Base-by-base conservation (phyloP, 257 asterid genomes). In the Orobanche coerulescens region DNA sequence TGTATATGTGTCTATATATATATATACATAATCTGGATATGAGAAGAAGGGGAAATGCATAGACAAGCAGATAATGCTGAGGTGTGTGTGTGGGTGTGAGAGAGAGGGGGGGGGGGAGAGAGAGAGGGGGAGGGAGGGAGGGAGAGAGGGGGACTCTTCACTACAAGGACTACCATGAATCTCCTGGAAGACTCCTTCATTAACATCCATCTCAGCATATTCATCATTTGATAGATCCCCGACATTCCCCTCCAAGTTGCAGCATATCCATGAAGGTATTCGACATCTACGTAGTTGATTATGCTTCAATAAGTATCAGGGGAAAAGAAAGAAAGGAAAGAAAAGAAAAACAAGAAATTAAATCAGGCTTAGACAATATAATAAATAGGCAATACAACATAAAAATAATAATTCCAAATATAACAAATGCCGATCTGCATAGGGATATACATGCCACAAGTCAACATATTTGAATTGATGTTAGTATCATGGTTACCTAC, bases 141-240 rank as follows among this genome's bases (percentile, higher is more conserved):
- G n/a, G n/a, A n/a, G n/a, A n/a, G n/a, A 72, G 23, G 64, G 3
- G 56, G 4, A 30, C 51, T 19, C 23, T 44, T 71, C 73, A 67
- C 65, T 73, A 65, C 50, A 73, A 56, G 76, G 28, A 66, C 64
- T 1, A 5, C 47, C 54, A 68, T 46, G 46, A 36, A 70, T 59
- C 73, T 82, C 82, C 72, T 66, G 75, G 37, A 70, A 37, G 59
- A 52, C 69, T 73, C 83, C 82, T 77, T 92, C 94, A 69, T 79
- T 78, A 5, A 81, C 87, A 78, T 92, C 98, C 98, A 92, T 92
- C 82, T 84, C 98, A 30, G 90, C 76, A 74, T 90, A 75, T 66
- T 88, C 95, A 69, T 91, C 93, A 71, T 72, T 69, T 16, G 76
- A 75, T 40, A 70, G 31, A 25, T 80, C 80, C 12, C 66, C 68